phyloP scores from a whole-genome alignment of 2,329 filamentous ascomycete species.

The Alternaria rosae region DNA sequence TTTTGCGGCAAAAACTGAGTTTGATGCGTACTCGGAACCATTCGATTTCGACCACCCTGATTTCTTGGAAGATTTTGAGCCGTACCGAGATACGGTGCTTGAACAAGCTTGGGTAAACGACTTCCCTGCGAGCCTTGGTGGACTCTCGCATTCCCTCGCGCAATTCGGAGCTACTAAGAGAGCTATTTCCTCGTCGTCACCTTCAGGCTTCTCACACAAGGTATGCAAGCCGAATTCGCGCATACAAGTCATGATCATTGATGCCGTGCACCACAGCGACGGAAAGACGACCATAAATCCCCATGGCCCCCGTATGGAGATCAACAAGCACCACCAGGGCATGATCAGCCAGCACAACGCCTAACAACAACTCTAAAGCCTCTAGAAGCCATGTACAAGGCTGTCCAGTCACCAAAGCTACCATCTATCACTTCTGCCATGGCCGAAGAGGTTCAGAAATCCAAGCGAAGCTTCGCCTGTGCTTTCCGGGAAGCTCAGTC shows the following conservation, averaged over 20 bases:
- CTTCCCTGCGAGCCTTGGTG: background rate
- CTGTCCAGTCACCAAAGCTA: background rate
- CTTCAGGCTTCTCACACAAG: background rate
- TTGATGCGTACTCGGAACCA: background rate
- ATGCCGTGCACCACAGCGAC: background rate
- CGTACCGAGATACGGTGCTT: background rate
- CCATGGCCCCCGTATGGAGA: no score
- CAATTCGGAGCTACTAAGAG: background rate
- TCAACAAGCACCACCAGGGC: background rate
- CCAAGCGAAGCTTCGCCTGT: background rate
- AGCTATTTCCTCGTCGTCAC: background rate
- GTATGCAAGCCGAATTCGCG: background rate
- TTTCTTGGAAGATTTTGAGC: background rate
- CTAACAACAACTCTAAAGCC: background rate
- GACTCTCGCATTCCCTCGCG: background rate
- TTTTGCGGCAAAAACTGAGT: background rate
- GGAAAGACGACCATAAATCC: background rate
- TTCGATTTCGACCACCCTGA: background rate
- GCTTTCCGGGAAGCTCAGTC: background rate
- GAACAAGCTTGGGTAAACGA: background rate
- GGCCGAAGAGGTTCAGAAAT: background rate
- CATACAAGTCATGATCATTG: background rate
- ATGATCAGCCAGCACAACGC: background rate
- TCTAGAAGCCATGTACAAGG: background rate
- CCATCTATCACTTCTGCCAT: background rate